Base-by-base conservation (phyloP, 805 yeast species). In the Kodamaea laetipori region DNA sequence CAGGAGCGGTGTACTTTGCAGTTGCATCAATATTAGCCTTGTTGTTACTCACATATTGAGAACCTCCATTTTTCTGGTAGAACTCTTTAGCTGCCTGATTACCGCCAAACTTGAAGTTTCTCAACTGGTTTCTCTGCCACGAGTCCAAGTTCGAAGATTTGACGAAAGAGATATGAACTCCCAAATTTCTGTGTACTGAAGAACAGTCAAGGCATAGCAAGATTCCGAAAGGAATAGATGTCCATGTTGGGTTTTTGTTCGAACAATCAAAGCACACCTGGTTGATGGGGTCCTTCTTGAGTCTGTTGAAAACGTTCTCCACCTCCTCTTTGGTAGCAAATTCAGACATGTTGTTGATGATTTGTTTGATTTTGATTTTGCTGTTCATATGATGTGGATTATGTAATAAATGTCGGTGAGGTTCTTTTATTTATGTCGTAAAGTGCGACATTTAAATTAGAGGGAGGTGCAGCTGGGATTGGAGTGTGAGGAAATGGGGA, bases 221-320 rank as follows among this genome's bases (percentile, higher is more conserved):
- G 41, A 90, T 86, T 44, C 97, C 99, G 66, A 88, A 92, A 10
- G 98, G 96, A 43, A 92, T 90, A 10, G 98, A 92, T 3, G 99
- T 88, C 99, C 99, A 94, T 0, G 98, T 89, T 27, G 99, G 98
- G 63, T 90, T 90, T 61, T 86, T 89, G 55, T 90, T 86, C 41
- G 85, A 78, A 66, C 99, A 94, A 63, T 94, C 99, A 67, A 94
- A 92, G 68, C 99, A 94, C 28, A 75, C 80, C 57, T 84, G 84
- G 72, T 90, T 90, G 37, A 89, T 86, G 18, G 81, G 81, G 49
- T 77, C 73, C 64, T 83, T 70, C 55, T 79, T 77, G 53, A 87
- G 70, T 61, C 77, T 74, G 40, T 72, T 70, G 58, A 88, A 88
- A 51, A 88, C 78, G 39, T 74, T 74, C 37, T 76, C 75, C 41